Conservation (phyloP, 2,329 filamentous ascomycete species). For the Alternaria arborescens region DNA sequence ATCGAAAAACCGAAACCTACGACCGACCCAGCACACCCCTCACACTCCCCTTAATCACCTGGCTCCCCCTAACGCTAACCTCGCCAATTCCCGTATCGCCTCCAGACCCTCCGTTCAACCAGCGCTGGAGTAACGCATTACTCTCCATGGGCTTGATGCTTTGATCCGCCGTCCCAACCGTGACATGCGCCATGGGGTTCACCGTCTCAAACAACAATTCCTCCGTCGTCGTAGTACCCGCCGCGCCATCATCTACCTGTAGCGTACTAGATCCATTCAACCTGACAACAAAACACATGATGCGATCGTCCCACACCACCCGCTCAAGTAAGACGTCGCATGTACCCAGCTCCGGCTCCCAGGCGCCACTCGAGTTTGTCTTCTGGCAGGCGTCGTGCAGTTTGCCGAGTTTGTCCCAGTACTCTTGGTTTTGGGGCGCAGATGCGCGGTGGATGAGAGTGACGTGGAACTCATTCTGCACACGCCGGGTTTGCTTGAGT, state of each 20-base stretch:
- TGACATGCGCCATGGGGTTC: constrained; percentile 86
- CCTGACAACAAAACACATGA: constrained; percentile 92
- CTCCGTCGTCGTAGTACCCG: constrained; percentile 52
- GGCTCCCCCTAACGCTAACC: constrained; percentile 61
- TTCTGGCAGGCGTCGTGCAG: constrained; percentile 57
- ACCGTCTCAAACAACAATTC: constrained; percentile 65
- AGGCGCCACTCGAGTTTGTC: constrained; percentile 50
- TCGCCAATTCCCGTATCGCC: constrained; percentile 64
- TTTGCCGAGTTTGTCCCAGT: constrained; percentile 79
- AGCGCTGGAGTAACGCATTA: constrained; percentile 80
- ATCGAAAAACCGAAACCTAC: constrained; percentile 16
- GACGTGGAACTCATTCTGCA: constrained; percentile 90
- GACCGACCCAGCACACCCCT: constrained; percentile 52
- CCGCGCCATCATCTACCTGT: constrained; percentile 27
- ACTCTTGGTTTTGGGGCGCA: constrained; percentile 66
- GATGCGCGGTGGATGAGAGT: constrained; percentile 86
- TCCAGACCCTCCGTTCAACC: constrained; percentile 70
- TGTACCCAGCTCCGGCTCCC: constrained; percentile 66
- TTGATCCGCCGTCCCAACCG: constrained; percentile 79
- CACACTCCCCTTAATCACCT: constrained; percentile 65
- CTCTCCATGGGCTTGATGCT: constrained; percentile 92
- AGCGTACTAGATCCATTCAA: constrained; percentile 44
- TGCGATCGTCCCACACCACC: constrained; percentile 81
- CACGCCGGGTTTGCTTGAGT: constrained; percentile 74
- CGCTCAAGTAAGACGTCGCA: constrained; percentile 70